Base-by-base conservation (phyloP, 140 eudicot species). In the Stevia rebaudiana region DNA sequence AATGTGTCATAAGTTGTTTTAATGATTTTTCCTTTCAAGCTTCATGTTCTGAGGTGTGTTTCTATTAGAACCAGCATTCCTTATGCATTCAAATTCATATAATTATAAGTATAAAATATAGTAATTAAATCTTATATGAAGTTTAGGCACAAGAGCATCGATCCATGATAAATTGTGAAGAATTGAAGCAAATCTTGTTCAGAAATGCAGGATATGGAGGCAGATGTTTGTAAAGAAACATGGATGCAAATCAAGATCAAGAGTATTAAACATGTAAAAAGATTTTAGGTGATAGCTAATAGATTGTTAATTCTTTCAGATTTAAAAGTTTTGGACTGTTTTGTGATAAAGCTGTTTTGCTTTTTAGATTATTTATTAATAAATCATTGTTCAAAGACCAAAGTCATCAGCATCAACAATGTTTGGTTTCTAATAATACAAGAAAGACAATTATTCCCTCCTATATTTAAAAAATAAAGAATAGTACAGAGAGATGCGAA, bases 171-270 rank as follows among this genome's bases (percentile, higher is more conserved):
- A 81, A 76, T 56, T 58, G 82, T 3, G 95, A 89, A 74, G 97
- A 86, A 19, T 64, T 89, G 46, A 89, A 86, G 82, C 94, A 86
- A 61, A 80, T 88, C 68, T 64, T 86, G 42, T 79, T 70, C 59
- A 79, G 74, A 58, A 89, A 77, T 74, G 97, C 97, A 24, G 87
- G 95, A 3, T 81, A 86, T 73, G 87, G 95, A 46, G 97, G 95
- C 63, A 86, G 89, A 78, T 86, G 87, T 65, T 33, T 79, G 75
- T 89, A 78, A 44, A 31, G 43, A 49, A 47, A 56, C 21, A 71
- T 65, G 60, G 37, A 48, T 70, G 74, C 58, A 19, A 19, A 18
- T 23, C 22, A 57, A 57, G 70, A 62, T 28, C 15, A 31, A 12
- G 18, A 9, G 40, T 50, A 40, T 66, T 17, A 23, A 59, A 48